Conservation (phyloP, 352 stramenopile genomes). For the Saprolegnia diclina region DNA sequence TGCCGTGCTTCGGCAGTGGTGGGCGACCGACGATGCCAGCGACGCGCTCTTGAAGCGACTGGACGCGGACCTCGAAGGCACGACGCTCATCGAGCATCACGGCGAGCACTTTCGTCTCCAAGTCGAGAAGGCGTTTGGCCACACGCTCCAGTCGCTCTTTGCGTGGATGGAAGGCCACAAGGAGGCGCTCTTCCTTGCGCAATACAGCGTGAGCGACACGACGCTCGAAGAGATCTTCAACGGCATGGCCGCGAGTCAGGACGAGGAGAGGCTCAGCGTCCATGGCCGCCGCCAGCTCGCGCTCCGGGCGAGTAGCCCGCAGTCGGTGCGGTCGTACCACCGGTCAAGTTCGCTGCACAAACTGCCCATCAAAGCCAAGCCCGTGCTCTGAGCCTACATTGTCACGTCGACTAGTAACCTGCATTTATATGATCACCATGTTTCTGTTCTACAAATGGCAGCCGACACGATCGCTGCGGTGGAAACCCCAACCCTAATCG, state of each 20-base stretch:
- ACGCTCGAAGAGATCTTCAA: constrained; percentile 93
- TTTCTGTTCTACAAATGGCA: no score
- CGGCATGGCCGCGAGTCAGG: constrained; percentile 78
- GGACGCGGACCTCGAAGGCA: constrained; percentile 36
- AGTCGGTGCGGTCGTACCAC: constrained; percentile 41
- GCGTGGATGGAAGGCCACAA: constrained; percentile 64
- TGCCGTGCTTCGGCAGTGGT: constrained; percentile 56
- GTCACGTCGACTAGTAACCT: no score
- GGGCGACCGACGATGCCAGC: constrained; percentile 42
- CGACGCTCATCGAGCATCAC: constrained; percentile 53
- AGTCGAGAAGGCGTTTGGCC: constrained; percentile 39
- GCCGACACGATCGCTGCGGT: no score
- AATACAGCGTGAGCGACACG: constrained; percentile 87
- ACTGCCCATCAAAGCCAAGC: no score
- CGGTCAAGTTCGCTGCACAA: constrained; percentile 30
- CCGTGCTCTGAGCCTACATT: no score
- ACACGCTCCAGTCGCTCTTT: constrained; percentile 45
- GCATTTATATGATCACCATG: no score
- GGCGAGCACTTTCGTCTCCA: constrained; percentile 65
- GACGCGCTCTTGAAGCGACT: constrained; percentile 42
- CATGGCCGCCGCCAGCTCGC: constrained; percentile 35
- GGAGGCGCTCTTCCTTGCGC: constrained; percentile 49
- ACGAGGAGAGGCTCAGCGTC: constrained; percentile 42
- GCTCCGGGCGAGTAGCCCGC: constrained; percentile 34
- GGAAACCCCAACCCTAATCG: no score